Percentiles rank a stretch among this genome's conserved stretches.
These are phyloP conservation scores for Cadophora sp. DNA, from an alignment of 2,329 filamentous ascomycete genomes.

Conservation along the genomic window DNA sequence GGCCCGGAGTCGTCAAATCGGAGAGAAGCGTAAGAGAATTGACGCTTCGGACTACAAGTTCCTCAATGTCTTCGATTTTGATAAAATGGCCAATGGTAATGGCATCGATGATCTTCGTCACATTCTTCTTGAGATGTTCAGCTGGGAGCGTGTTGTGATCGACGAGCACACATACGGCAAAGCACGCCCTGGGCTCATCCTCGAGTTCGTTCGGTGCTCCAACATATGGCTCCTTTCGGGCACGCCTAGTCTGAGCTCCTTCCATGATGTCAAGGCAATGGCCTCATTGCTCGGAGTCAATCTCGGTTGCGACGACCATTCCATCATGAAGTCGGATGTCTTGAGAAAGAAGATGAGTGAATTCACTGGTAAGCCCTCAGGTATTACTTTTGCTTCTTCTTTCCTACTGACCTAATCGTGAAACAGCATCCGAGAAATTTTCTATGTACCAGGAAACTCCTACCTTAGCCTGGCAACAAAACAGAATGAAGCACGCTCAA, in stretches of 20 bases:
- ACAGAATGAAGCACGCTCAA: slow-evolving; percentile 59
- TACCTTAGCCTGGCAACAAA: slow-evolving; percentile 58
- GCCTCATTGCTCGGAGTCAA: slow-evolving; percentile 60
- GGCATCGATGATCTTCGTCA: slow-evolving; percentile 18
- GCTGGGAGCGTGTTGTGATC: slow-evolving; percentile 64
- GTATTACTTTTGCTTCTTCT: not conserved
- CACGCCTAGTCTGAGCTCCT: slow-evolving; percentile 63
- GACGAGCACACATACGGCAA: slow-evolving; percentile 70
- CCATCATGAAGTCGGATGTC: slow-evolving; percentile 49
- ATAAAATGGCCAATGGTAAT: not conserved
- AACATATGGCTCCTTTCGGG: slow-evolving; percentile 65
- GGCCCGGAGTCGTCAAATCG: not conserved
- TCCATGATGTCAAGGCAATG: slow-evolving; percentile 64
- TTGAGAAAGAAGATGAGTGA: slow-evolving; percentile 50
- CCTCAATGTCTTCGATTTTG: not conserved
- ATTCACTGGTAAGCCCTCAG: slow-evolving; percentile 48
- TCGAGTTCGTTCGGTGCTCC: no score
- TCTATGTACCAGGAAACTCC: slow-evolving; percentile 55
- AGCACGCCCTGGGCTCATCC: no score
- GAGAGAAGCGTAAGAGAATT: slow-evolving; percentile 14
- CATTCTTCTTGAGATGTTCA: slow-evolving; percentile 63
- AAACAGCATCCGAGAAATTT: slow-evolving; percentile 60
- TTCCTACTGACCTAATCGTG: slow-evolving; percentile 17
- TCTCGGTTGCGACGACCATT: slow-evolving; percentile 60
- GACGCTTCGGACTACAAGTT: not conserved